These are phyloP conservation scores for Penicillium cinerascens DNA, from an alignment of 495 filamentous ascomycete genomes.

Conservation along the genomic window DNA sequence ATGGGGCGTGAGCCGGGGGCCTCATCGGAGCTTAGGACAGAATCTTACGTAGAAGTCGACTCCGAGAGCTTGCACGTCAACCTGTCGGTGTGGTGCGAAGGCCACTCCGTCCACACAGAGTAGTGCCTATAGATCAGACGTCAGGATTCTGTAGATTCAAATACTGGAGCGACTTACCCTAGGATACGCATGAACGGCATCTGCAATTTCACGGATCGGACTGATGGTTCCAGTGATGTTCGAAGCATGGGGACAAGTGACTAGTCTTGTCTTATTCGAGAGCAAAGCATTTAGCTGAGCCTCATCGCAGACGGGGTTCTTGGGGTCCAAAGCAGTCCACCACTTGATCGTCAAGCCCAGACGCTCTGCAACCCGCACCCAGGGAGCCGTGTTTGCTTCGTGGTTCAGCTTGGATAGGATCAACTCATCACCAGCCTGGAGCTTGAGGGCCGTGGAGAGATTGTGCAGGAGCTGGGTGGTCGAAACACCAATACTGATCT, in stretches of 20 bases:
- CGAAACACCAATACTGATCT: slow-evolving; percentile 53
- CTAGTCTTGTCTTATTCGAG: slow-evolving; percentile 56
- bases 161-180: slow-evolving; percentile 17
- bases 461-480: slow-evolving; percentile 74
- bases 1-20: background rate
- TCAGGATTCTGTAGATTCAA: background rate
- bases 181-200: slow-evolving; percentile 43
- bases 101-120: slow-evolving; percentile 61
- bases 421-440: slow-evolving; percentile 59
- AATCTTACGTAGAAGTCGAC: slow-evolving; percentile 64
- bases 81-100: slow-evolving; percentile 62
- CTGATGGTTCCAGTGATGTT: slow-evolving; percentile 72
- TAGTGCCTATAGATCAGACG: slow-evolving; percentile 28
- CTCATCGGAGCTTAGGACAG: slow-evolving; percentile 12
- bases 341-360: slow-evolving; percentile 60
- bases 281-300: slow-evolving; percentile 53
- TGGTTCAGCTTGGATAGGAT: slow-evolving; percentile 67
- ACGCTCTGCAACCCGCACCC: slow-evolving; percentile 58
- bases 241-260: slow-evolving; percentile 63
- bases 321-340: slow-evolving; percentile 48
- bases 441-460: slow-evolving; percentile 56
- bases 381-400: slow-evolving; percentile 67
- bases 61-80: slow-evolving; percentile 62
- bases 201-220: slow-evolving; percentile 52
- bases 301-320: slow-evolving; percentile 53